These are phyloP conservation scores for Fonsecaea pedrosoi DNA, from an alignment of 2,329 filamentous ascomycete genomes.

Conservation along the genomic window DNA sequence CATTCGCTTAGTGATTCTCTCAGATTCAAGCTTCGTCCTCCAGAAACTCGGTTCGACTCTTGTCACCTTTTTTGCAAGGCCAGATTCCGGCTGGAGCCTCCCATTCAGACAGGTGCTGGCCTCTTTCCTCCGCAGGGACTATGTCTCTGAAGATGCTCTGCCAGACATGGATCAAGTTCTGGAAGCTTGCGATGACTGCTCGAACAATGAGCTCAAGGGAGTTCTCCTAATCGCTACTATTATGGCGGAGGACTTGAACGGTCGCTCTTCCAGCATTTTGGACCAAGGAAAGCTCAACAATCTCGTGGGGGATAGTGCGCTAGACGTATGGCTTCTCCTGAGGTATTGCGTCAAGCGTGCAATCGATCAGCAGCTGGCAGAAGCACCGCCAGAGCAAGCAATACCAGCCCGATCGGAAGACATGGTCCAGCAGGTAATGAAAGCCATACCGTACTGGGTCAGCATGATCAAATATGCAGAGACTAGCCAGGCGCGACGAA, in stretches of 20 bases:
- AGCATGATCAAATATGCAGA: conserved; percentile 23
- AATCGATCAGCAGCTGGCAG: background rate
- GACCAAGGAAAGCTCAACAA: conserved; percentile 24
- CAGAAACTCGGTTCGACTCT: conserved; percentile 56
- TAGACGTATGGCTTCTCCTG: conserved; percentile 35
- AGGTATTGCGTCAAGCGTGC: conserved; percentile 24
- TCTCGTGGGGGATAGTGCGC: conserved; percentile 28
- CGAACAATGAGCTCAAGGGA: conserved; percentile 31
- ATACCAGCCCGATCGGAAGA: conserved; percentile 1
- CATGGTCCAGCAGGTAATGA: conserved; percentile 21
- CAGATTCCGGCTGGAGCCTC: conserved; percentile 47
- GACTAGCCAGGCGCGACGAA: conserved; percentile 1
- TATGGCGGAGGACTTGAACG: conserved; percentile 47
- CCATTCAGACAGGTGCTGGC: conserved; percentile 42
- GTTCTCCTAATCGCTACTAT: conserved; percentile 42
- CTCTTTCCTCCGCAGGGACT: conserved; percentile 48
- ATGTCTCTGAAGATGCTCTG: conserved; percentile 47
- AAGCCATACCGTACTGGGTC: conserved; percentile 32
- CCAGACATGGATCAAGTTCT: conserved; percentile 48
- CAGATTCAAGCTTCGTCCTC: conserved; percentile 51
- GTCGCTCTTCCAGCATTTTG: conserved; percentile 15
- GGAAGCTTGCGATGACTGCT: conserved; percentile 17
- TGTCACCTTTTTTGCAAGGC: conserved; percentile 52
- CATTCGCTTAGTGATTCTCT: conserved; percentile 48
- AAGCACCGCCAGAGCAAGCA: background rate